phyloP scores from a whole-genome alignment of 2,329 filamentous ascomycete genomes.

The Sporothrix humicola region DNA sequence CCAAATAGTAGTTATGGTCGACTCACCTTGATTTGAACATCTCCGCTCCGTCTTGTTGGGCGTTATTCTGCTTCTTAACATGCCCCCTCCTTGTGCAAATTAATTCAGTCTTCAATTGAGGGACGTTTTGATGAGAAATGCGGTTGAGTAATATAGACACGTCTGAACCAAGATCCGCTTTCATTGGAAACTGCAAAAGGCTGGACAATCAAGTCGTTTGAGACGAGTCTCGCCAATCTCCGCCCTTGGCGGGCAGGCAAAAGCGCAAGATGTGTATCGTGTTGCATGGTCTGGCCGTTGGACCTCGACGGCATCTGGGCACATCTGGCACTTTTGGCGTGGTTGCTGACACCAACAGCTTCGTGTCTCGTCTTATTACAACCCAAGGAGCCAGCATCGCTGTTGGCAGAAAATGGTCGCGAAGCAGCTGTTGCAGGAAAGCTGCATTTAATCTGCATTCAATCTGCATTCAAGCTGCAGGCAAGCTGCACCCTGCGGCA shows the following conservation, averaged over 20 bases:
- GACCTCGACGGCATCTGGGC: background rate
- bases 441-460: background rate
- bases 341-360: background rate
- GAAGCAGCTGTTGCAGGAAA: conserved; percentile 18
- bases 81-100: background rate
- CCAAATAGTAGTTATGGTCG: background rate
- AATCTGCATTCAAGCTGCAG: conserved; percentile 8
- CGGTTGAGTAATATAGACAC: conserved; percentile 6
- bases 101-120: background rate
- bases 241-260: conserved; percentile 8
- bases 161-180: background rate
- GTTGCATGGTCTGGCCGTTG: background rate
- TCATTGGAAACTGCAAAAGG: conserved; percentile 1
- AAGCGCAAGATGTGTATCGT: background rate
- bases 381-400: background rate
- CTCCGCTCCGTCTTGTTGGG: background rate
- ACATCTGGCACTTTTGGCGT: conserved; percentile 1
- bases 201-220: background rate
- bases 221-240: conserved; percentile 10
- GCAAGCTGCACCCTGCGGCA: conserved; percentile 17
- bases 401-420: conserved; percentile 1
- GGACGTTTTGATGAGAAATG: background rate
- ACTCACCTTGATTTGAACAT: background rate
- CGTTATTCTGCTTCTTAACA: background rate
- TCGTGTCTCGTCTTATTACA: background rate